Evolutionary conservation across 768 basidiomycete genomes (phyloP).

Genomic region (Exsudoporus frostii): DNA sequence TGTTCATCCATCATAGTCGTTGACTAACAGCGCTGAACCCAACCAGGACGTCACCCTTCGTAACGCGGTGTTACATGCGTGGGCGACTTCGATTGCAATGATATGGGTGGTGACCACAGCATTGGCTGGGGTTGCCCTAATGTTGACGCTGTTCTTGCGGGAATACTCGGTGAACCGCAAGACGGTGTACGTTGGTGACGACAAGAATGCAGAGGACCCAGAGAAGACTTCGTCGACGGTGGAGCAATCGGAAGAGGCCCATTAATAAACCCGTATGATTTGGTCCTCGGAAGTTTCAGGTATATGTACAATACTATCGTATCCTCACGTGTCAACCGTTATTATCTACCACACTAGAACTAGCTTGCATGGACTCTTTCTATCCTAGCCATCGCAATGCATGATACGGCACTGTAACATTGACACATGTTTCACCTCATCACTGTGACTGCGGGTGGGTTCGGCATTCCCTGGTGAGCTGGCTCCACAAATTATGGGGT

Average conservation of each 20-base stretch:
- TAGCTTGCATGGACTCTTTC: too few species aligned
- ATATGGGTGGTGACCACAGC: constrained; percentile 69
- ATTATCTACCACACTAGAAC: too few species aligned
- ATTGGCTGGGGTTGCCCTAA: constrained; percentile 49
- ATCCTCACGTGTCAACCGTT: too few species aligned
- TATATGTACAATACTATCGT: too few species aligned
- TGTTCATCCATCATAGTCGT: background rate
- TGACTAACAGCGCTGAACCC: background rate
- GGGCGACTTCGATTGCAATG: constrained; percentile 55
- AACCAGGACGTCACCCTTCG: constrained; percentile 49
- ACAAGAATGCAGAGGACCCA: constrained; percentile 20
- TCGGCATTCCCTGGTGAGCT: too few species aligned
- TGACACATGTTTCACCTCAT: too few species aligned
- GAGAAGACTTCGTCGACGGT: background rate
- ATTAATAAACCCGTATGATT: background rate
- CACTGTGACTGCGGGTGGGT: too few species aligned
- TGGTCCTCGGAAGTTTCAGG: background rate
- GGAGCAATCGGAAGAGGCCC: background rate
- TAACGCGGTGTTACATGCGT: constrained; percentile 54
- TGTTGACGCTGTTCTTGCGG: constrained; percentile 51
- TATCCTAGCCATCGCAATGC: too few species aligned
- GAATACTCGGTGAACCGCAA: constrained; percentile 57
- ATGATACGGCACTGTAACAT: too few species aligned
- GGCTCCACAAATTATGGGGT: too few species aligned
- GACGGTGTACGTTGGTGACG: constrained; percentile 37